phyloP scores from a whole-genome alignment of 768 basidiomycete genomes.

The Trametopsis cervina region DNA sequence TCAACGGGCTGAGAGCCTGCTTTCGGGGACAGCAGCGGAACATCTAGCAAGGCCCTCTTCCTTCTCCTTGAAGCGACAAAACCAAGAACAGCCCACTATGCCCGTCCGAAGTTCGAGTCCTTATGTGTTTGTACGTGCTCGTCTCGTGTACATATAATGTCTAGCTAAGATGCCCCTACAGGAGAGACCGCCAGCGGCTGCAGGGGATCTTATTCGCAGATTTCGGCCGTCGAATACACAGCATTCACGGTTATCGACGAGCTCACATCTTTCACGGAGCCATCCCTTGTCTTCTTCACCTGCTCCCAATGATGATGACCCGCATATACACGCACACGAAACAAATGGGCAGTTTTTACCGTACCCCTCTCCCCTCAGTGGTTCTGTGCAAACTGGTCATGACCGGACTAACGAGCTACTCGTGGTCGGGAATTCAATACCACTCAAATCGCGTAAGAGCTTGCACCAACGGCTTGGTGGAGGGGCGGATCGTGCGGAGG shows the following conservation, averaged over 20 bases:
- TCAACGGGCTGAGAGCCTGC: not conserved
- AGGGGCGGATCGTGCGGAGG: not conserved
- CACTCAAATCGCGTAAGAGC: slow-evolving; percentile 13
- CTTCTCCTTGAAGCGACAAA: not conserved
- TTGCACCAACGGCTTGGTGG: slow-evolving; percentile 13
- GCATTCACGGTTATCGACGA: not conserved
- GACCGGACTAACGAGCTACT: not conserved
- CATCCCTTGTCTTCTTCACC: not conserved
- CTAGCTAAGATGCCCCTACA: not conserved
- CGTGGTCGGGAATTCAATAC: not conserved
- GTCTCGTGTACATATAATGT: not conserved
- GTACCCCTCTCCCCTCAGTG: not conserved
- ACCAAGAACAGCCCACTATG: not conserved
- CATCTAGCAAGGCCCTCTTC: not conserved
- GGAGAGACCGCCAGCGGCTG: not conserved
- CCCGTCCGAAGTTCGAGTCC: not conserved
- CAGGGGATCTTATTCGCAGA: slow-evolving; percentile 7
- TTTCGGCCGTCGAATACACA: not conserved
- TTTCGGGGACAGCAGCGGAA: not conserved
- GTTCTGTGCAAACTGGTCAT: not conserved
- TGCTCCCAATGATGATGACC: not conserved
- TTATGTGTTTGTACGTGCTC: not conserved
- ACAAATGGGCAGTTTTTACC: not conserved
- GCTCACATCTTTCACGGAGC: not conserved
- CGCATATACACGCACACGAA: not conserved